Conservation (phyloP, 768 basidiomycete species). For the Cubamyces lactineus region DNA sequence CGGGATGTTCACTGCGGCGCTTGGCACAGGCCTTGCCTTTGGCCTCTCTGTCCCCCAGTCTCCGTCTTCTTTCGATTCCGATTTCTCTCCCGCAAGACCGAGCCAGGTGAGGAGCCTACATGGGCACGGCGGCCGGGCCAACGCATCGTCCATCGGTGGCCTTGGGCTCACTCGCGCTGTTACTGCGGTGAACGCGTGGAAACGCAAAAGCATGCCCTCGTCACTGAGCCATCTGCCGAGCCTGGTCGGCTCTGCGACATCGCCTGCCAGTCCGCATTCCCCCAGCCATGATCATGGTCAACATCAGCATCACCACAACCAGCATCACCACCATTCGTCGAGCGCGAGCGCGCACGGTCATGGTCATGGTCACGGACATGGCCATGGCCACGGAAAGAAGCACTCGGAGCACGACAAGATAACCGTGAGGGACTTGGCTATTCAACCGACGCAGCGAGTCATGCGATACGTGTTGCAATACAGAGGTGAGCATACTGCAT, state of each 20-base stretch:
- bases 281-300: neutral
- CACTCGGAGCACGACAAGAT: slow-evolving; percentile 29
- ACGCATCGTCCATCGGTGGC: slow-evolving; percentile 10
- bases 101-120: slow-evolving; percentile 6
- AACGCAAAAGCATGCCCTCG: slow-evolving; percentile 29
- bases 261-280: slow-evolving; percentile 8
- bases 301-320: neutral
- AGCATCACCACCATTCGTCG: slow-evolving; percentile 3
- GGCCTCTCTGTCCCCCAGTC: slow-evolving; percentile 26
- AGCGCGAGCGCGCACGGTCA: slow-evolving; percentile 12
- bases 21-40: slow-evolving; percentile 34
- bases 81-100: neutral
- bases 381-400: slow-evolving; percentile 4
- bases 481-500: slow-evolving; percentile 43
- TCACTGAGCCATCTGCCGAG: slow-evolving; percentile 25
- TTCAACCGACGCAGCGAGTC: slow-evolving; percentile 65
- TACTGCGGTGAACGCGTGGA: slow-evolving; percentile 27
- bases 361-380: neutral
- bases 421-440: slow-evolving; percentile 59
- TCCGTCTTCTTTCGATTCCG: slow-evolving; percentile 1
- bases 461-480: slow-evolving; percentile 65
- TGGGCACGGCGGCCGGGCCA: slow-evolving; percentile 11
- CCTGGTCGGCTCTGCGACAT: neutral
- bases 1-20: slow-evolving; percentile 36
- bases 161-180: slow-evolving; percentile 25